Conservation (phyloP, 2,329 filamentous ascomycete genomes). For the Aquanectria penicillioides region DNA sequence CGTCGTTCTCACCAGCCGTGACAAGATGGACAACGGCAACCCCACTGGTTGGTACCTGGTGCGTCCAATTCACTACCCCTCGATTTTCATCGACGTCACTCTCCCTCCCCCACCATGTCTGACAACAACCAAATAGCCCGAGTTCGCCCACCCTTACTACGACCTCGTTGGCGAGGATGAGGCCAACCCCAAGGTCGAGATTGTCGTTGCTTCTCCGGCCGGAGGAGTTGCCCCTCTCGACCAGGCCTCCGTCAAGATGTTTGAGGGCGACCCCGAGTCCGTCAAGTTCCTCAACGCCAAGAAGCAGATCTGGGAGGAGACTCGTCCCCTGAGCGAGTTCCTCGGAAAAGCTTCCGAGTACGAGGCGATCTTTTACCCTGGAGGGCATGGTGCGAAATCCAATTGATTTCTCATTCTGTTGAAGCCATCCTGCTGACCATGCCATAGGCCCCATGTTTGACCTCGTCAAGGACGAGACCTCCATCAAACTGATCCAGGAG, state of each 20-base stretch:
- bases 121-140: constrained; percentile 52
- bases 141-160: constrained; percentile 73
- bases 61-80: constrained; percentile 40
- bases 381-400: constrained; percentile 57
- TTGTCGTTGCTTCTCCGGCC: constrained; percentile 69
- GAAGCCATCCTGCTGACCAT: background rate
- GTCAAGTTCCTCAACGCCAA: constrained; percentile 66
- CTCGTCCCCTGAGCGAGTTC: constrained; percentile 65
- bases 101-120: background rate
- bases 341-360: constrained; percentile 67
- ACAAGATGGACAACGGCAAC: constrained; percentile 58
- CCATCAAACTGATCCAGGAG: constrained; percentile 68
- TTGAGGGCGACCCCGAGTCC: constrained; percentile 62
- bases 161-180: constrained; percentile 53
- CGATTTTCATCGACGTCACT: background rate
- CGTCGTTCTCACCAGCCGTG: constrained; percentile 74
- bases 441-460: constrained; percentile 69
- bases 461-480: constrained; percentile 65
- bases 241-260: constrained; percentile 64
- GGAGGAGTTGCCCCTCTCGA: constrained; percentile 72
- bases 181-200: constrained; percentile 55
- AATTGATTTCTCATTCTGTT: background rate
- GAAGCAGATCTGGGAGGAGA: constrained; percentile 70
- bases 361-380: constrained; percentile 69
- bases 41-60: constrained; percentile 79